phyloP scores from a whole-genome alignment of 352 stramenopile genomes.

The Globisporangium camurandrum region DNA sequence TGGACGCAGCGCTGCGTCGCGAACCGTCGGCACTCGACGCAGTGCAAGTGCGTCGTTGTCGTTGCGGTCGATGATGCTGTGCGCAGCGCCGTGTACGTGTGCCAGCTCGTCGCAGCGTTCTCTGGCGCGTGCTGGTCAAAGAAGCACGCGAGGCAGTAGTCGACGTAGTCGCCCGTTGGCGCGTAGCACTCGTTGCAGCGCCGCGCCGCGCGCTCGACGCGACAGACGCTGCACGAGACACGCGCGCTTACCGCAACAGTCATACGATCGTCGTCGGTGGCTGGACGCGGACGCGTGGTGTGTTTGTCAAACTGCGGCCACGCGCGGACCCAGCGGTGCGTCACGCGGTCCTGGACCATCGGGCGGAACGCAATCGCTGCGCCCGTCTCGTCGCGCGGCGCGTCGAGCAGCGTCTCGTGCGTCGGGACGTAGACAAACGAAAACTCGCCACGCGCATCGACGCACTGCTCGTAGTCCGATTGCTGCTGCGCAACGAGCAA shows the following conservation, averaged over 20 bases:
- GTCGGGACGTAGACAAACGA: conserved; percentile 67
- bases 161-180: conserved; percentile 48
- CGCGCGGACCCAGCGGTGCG: conserved; percentile 58
- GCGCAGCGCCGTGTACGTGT: conserved; percentile 55
- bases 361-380: conserved; percentile 49
- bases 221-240: conserved; percentile 43
- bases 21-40: conserved; percentile 64
- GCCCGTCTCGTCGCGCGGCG: conserved; percentile 46
- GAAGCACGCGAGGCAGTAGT: conserved; percentile 74
- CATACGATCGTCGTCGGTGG: conserved; percentile 3
- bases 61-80: conserved; percentile 17
- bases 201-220: conserved; percentile 44
- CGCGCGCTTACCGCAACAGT: background rate
- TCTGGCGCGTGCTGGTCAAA: conserved; percentile 39
- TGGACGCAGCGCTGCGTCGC: conserved; percentile 51
- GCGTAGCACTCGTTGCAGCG: conserved; percentile 68
- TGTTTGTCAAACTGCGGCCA: conserved; percentile 46
- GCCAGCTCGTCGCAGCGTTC: conserved; percentile 27
- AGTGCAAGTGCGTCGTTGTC: conserved; percentile 37
- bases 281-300: background rate
- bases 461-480: conserved; percentile 61
- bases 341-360: conserved; percentile 65
- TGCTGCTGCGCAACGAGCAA: conserved; percentile 52
- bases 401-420: conserved; percentile 47
- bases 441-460: conserved; percentile 45